Conservation (phyloP, 257 asterid genomes). For the Cordia subcordata region DNA sequence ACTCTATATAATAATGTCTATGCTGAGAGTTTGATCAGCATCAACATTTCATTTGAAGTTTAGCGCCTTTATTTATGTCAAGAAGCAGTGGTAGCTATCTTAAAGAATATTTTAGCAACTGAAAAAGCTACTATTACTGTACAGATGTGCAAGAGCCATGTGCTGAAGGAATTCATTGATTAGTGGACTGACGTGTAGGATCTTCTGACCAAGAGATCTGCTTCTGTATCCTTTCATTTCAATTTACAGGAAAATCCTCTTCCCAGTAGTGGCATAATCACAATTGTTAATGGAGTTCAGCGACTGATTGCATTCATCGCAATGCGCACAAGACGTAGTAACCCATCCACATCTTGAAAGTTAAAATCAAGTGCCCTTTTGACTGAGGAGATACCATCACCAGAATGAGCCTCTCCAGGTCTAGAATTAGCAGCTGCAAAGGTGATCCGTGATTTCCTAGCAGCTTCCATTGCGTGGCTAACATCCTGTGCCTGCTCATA, state of each 20-base stretch:
- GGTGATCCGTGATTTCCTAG: constrained; percentile 76
- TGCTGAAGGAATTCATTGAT: neutral
- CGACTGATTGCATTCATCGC: constrained; percentile 76
- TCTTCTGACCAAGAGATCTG: too few relatives aligned
- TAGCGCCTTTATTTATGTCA: neutral
- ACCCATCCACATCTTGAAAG: constrained; percentile 82
- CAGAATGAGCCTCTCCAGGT: constrained; percentile 49
- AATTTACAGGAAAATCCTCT: constrained; percentile 12
- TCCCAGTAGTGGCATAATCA: constrained; percentile 16
- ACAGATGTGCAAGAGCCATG: neutral
- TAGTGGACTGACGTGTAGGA: neutral
- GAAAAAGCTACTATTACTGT: neutral
- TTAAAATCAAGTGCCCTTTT: constrained; percentile 86
- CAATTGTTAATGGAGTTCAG: constrained; percentile 27
- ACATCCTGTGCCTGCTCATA: constrained; percentile 76
- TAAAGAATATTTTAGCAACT: neutral
- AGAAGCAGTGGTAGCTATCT: neutral
- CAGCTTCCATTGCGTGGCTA: constrained; percentile 87
- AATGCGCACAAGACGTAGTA: constrained; percentile 79
- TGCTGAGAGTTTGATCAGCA: neutral
- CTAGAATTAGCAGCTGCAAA: constrained; percentile 62
- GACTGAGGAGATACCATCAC: constrained; percentile 56
- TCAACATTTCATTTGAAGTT: neutral
- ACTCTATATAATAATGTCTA: too few relatives aligned
- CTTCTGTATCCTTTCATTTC: neutral